Percentiles rank a stretch among this genome's conserved stretches.
phyloP scores from a whole-genome alignment of 371 early-diverging fungal species.

The Choanephora cucurbitarum region DNA sequence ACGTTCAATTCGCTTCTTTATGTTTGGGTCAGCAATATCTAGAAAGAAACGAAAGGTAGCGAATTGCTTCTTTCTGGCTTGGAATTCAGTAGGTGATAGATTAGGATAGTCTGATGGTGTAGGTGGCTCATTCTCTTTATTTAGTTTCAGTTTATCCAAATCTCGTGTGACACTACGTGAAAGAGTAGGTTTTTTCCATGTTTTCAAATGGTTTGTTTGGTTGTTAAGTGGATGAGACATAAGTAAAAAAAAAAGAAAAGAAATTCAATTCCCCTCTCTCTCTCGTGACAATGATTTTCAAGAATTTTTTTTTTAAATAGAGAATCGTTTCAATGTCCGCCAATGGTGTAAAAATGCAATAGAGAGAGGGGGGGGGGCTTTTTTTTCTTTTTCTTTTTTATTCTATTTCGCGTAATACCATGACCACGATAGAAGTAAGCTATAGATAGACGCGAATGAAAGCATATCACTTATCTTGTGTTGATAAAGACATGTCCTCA shows the following conservation, averaged over 20 bases:
- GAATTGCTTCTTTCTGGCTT: neutral
- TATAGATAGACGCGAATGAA: too few relatives aligned
- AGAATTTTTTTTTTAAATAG: too few relatives aligned
- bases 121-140: neutral
- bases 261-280: too few relatives aligned
- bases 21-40: neutral
- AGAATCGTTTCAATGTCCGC: too few relatives aligned
- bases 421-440: too few relatives aligned
- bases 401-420: too few relatives aligned
- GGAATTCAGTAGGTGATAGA: neutral
- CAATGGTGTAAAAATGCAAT: too few relatives aligned
- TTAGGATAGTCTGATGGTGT: neutral
- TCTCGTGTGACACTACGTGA: neutral
- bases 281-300: too few relatives aligned
- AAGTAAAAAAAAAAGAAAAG: neutral
- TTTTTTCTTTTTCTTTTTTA: too few relatives aligned
- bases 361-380: too few relatives aligned
- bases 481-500: slow-evolving; percentile 24
- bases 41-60: neutral
- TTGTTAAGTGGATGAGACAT: neutral
- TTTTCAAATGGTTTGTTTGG: neutral
- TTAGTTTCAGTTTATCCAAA: neutral
- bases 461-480: too few relatives aligned
- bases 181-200: neutral
- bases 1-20: slow-evolving; percentile 23